Percentiles rank a stretch among this genome's conserved stretches.
phyloP scores from a whole-genome alignment of 495 filamentous ascomycete species.

The Amphirosellinia nigrospora region DNA sequence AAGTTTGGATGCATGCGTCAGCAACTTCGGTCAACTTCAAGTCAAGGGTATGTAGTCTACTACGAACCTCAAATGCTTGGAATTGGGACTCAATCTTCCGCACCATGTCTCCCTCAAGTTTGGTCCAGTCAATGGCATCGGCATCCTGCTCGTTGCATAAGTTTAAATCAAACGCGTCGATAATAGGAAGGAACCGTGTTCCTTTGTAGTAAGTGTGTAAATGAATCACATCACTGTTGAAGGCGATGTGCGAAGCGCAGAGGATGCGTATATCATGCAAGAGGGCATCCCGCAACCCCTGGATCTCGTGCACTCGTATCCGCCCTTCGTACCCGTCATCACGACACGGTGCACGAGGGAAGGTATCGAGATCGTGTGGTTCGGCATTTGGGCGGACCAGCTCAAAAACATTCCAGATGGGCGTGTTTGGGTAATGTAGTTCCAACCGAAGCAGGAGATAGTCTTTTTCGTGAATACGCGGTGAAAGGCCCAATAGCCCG shows the following conservation, averaged over 20 bases:
- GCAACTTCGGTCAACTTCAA: background rate
- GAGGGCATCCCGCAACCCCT: background rate
- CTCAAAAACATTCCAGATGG: background rate
- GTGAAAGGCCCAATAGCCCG: background rate
- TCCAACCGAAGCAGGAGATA: slow-evolving; percentile 1
- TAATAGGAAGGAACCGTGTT: background rate
- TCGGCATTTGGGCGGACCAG: background rate
- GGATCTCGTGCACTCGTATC: background rate
- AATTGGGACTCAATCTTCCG: background rate
- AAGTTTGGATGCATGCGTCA: background rate
- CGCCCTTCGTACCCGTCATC: no score
- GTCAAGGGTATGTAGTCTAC: no score
- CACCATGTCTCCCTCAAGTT: background rate
- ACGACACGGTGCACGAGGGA: no score
- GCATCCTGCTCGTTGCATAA: no score
- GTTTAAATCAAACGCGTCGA: background rate
- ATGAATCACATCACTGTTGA: background rate
- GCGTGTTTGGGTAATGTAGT: background rate
- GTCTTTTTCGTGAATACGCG: background rate
- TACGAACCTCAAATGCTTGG: slow-evolving; percentile 1
- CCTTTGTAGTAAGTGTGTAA: background rate
- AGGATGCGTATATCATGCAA: background rate
- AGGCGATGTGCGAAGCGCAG: slow-evolving; percentile 12
- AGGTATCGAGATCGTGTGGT: no score
- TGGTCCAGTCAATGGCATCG: background rate